Base-by-base conservation (phyloP, 345 rosid genomes). In the Syzygium oleosum region DNA sequence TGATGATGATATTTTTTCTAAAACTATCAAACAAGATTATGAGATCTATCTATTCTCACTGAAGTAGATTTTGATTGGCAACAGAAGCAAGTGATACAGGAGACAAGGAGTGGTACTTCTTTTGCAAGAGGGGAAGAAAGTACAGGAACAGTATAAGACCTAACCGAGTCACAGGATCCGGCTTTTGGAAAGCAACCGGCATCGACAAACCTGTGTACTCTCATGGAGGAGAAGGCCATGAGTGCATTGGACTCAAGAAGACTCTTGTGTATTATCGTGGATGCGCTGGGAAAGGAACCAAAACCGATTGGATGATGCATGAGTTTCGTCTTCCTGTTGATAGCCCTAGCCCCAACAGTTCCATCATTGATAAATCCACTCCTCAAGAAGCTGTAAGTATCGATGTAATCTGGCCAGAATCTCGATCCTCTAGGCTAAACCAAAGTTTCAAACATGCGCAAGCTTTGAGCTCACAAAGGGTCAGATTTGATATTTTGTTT, bases 281-380 rank as follows among this genome's bases (percentile, higher is more conserved):
- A 84, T 91, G 93, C 12, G 99, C 99, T 2, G 98, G 98, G 15
- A 97, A 97, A 94, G 99, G 99, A 84, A 96, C 91, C 91, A 97
- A 97, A 89, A 96, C 99, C 4, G 99, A 96, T 78, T 97, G 99
- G 99, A 97, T 97, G 99, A 97, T 97, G 99, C 96, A 97, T 41
- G 99, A 97, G 90, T 97, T 97, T 92, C 98, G 99, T 87, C 98
- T 97, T 41, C 98, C 99, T 9, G 2, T 73, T 19, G 83, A 73
- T 73, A 34, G 49, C 27, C 49, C 83, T 73, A 87, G 84, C 2
- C 83, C 88, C 83, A 21, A 19, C 43, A 29, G 85, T 55, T 38
- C 78, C 88, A 83, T 88, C 90, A 73, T 73, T 27, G 13, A 73
- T 53, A 90, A 90, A 89, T 38, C 88, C 84, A 86, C 90, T 51